Evolutionary conservation across 345 rosid species (phyloP).

Genomic region (Noccaea bulbosa): DNA sequence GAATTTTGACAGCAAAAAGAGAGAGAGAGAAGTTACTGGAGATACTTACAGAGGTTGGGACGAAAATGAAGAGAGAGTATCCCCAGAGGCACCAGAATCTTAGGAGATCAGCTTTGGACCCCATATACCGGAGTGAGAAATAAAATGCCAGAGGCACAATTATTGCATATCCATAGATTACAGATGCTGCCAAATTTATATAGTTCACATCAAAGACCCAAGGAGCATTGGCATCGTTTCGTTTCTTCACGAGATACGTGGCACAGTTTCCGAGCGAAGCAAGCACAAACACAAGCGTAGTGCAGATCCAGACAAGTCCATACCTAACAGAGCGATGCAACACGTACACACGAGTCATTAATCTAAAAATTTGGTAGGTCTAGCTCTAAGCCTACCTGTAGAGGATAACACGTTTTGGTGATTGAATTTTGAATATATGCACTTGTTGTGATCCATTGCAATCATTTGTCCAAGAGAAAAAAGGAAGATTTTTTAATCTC

Average conservation of each 20-base stretch:
- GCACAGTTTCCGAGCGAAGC: constrained; percentile 87
- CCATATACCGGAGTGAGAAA: constrained; percentile 81
- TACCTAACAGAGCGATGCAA: constrained; percentile 56
- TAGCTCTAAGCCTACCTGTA: constrained; percentile 7
- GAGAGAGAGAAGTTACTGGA: constrained; percentile 24
- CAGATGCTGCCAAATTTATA: constrained; percentile 66
- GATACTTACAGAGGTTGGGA: constrained; percentile 72
- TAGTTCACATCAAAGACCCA: constrained; percentile 94
- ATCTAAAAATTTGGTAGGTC: constrained; percentile 18
- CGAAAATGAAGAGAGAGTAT: constrained; percentile 79
- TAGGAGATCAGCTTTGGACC: constrained; percentile 77
- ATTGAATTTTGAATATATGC: not conserved
- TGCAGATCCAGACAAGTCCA: constrained; percentile 90
- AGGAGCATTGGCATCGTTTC: constrained; percentile 47
- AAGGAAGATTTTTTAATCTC: not conserved
- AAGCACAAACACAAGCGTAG: constrained; percentile 82
- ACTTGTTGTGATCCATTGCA: constrained; percentile 14
- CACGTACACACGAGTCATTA: constrained; percentile 22
- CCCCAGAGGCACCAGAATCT: constrained; percentile 99
- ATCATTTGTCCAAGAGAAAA: constrained; percentile 3
- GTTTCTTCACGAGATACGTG: constrained; percentile 78
- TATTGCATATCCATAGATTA: constrained; percentile 73
- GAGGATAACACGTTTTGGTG: constrained; percentile 18
- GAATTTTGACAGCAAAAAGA: constrained; percentile 3
- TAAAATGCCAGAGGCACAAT: constrained; percentile 83